These are phyloP conservation scores for Oryza meyeriana DNA, from an alignment of 176 grass and related monocot species.

Conservation along the genomic window DNA sequence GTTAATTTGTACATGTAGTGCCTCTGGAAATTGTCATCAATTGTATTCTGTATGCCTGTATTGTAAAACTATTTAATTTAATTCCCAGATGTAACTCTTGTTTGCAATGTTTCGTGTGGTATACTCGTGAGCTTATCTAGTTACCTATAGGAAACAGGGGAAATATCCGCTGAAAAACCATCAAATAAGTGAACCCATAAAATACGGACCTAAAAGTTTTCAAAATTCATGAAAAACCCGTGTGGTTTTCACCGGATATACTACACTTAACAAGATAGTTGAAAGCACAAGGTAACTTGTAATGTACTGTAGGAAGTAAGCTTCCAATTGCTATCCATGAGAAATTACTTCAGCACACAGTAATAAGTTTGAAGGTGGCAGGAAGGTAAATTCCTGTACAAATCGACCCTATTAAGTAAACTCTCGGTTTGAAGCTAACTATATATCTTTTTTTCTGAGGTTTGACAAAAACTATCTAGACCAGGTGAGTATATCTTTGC, in stretches of 20 bases:
- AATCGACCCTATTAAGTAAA: slow-evolving; percentile 5
- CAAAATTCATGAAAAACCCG: too few relatives aligned
- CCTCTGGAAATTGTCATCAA: neutral
- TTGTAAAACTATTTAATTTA: slow-evolving; percentile 11
- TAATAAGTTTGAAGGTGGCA: neutral
- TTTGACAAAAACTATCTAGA: neutral
- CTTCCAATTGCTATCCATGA: neutral
- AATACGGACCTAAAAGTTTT: too few relatives aligned
- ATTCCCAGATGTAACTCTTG: neutral
- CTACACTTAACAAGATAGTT: neutral
- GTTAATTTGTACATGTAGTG: slow-evolving; percentile 35
- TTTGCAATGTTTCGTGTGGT: neutral
- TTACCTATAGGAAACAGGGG: too few relatives aligned
- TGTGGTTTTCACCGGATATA: too few relatives aligned
- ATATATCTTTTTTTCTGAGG: neutral
- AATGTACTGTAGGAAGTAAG: neutral
- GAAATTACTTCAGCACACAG: neutral
- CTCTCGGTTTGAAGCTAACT: neutral
- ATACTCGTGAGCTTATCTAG: neutral
- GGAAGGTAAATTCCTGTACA: slow-evolving; percentile 32
- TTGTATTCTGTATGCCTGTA: slow-evolving; percentile 4
- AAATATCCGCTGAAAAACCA: too few relatives aligned
- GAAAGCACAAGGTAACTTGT: neutral
- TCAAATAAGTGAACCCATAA: too few relatives aligned
- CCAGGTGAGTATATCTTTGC: neutral